Evolutionary conservation across 1,284 basidiomycete species (phyloP).

Genomic region (Rhodotorula glutinis): DNA sequence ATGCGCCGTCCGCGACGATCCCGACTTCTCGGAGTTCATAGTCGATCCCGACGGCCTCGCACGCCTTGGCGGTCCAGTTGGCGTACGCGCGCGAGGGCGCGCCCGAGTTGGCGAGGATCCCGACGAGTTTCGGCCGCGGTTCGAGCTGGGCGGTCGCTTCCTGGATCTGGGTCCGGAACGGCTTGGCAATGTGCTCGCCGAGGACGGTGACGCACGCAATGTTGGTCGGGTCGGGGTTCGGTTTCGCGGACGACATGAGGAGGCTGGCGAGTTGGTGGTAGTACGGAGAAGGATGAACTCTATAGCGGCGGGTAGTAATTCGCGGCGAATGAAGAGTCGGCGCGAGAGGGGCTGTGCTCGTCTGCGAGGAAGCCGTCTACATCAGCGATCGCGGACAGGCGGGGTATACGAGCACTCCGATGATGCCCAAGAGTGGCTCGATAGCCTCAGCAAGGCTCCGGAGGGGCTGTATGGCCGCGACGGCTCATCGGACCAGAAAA

Average conservation of each 20-base stretch:
- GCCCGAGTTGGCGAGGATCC: constrained; percentile 83
- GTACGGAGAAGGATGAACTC: neutral
- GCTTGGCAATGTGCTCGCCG: constrained; percentile 38
- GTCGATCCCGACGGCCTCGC: constrained; percentile 79
- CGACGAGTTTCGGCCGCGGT: constrained; percentile 70
- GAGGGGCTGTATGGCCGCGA: too few species aligned
- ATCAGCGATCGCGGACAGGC: neutral
- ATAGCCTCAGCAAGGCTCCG: too few species aligned
- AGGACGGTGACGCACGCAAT: constrained; percentile 15
- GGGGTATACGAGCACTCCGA: too few species aligned
- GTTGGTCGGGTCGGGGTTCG: constrained; percentile 4
- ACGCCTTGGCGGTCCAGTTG: constrained; percentile 89
- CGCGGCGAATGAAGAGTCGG: neutral
- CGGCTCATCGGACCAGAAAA: too few species aligned
- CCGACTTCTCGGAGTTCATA: constrained; percentile 75
- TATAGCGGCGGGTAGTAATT: neutral
- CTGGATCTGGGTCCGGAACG: constrained; percentile 33
- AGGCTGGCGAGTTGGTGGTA: neutral
- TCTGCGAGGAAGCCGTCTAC: neutral
- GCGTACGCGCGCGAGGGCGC: constrained; percentile 87
- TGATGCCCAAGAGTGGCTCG: too few species aligned
- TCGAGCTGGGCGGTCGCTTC: constrained; percentile 18
- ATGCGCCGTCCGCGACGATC: constrained; percentile 50
- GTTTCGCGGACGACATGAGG: constrained; percentile 2
- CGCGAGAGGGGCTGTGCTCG: neutral